A percentile compares a stretch with the other conserved stretches of the same genome.
phyloP scores from a whole-genome alignment of 1,139 yeast species.

The Saccharomyces hybrid region DNA sequence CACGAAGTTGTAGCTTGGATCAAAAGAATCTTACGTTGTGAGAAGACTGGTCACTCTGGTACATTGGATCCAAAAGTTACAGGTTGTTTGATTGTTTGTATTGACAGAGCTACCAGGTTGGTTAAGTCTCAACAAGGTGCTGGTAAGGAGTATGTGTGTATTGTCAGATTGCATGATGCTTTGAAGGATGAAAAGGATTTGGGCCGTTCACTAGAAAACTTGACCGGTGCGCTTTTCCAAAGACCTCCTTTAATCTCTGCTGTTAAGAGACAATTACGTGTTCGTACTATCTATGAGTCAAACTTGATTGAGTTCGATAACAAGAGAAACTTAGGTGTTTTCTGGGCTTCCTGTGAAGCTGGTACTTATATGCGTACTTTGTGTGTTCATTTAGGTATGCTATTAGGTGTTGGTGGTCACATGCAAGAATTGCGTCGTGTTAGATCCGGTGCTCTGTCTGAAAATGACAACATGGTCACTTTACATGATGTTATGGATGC shows the following conservation, averaged over 20 bases:
- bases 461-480: slow-evolving; percentile 86
- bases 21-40: slow-evolving; percentile 88
- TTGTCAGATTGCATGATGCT: slow-evolving; percentile 90
- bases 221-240: slow-evolving; percentile 97
- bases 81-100: slow-evolving; percentile 94
- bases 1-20: slow-evolving; percentile 99
- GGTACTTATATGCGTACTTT: slow-evolving; percentile 99
- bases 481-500: slow-evolving; percentile 97
- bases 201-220: slow-evolving; percentile 80
- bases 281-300: slow-evolving; percentile 94
- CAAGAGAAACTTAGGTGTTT: slow-evolving; percentile 93
- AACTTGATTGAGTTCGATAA: slow-evolving; percentile 92
- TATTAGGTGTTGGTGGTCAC: slow-evolving; percentile 97
- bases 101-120: slow-evolving; percentile 95
- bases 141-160: slow-evolving; percentile 98
- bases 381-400: slow-evolving; percentile 98
- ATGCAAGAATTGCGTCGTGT: slow-evolving; percentile 99
- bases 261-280: slow-evolving; percentile 97
- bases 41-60: slow-evolving; percentile 98
- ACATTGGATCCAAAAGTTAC: slow-evolving; percentile 98
- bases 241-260: slow-evolving; percentile 99
- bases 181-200: slow-evolving; percentile 85
- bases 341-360: slow-evolving; percentile 99
- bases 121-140: slow-evolving; percentile 99
- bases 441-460: slow-evolving; percentile 92